Percentiles rank a stretch among this genome's conserved stretches.
Conservation (phyloP, 768 basidiomycete genomes). For the Calocybe cyanea region DNA sequence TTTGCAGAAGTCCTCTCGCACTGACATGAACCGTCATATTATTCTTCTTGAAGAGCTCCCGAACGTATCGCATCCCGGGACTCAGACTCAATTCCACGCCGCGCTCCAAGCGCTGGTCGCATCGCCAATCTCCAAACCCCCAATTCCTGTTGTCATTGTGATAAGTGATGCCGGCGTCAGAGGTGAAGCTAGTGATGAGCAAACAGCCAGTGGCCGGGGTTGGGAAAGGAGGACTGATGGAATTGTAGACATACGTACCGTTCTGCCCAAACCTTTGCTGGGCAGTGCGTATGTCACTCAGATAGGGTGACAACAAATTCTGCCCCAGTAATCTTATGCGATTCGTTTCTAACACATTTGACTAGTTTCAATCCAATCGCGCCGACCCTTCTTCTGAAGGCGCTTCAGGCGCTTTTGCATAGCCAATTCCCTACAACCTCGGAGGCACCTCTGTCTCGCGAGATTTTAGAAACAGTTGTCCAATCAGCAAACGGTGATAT, state of each 20-base stretch:
- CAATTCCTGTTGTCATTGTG: conserved; percentile 74
- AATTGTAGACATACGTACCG: conserved; percentile 64
- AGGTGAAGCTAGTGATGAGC: conserved; percentile 59
- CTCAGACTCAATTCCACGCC: conserved; percentile 69
- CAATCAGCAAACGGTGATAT: conserved; percentile 88
- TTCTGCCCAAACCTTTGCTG: conserved; percentile 66
- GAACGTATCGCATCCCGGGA: conserved; percentile 74
- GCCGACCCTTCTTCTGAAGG: conserved; percentile 76
- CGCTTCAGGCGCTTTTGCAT: conserved; percentile 58
- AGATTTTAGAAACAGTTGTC: conserved; percentile 71
- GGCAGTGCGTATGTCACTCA: conserved; percentile 74
- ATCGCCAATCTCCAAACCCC: conserved; percentile 26
- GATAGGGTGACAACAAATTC: conserved; percentile 54
- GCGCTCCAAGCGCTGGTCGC: conserved; percentile 56
- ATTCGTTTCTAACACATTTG: conserved; percentile 1
- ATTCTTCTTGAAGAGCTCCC: conserved; percentile 90
- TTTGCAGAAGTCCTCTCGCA: conserved; percentile 9
- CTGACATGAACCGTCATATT: conserved; percentile 41
- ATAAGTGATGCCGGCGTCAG: conserved; percentile 80
- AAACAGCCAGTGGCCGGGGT: conserved; percentile 33
- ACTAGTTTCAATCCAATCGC: conserved; percentile 91
- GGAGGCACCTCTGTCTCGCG: conserved; percentile 48
- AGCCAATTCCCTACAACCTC: conserved; percentile 38
- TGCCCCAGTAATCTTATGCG: not conserved
- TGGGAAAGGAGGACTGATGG: conserved; percentile 44